phyloP scores from a whole-genome alignment of 352 stramenopile species.

The Aphanomyces cochlioides region DNA sequence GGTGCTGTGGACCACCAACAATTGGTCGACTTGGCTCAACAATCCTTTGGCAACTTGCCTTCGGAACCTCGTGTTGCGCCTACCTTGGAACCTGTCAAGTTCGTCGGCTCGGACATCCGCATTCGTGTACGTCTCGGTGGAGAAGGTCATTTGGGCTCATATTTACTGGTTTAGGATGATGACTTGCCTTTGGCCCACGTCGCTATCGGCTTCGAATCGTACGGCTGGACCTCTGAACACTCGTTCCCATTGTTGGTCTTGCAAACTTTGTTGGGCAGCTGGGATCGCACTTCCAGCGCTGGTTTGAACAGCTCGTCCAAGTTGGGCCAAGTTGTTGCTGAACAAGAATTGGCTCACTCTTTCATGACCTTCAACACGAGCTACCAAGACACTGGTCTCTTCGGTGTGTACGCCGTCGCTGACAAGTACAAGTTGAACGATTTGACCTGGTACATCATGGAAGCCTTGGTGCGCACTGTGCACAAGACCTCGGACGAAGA shows the following conservation, averaged over 20 bases:
- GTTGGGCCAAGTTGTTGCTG: conserved; percentile 94
- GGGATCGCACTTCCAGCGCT: conserved; percentile 88
- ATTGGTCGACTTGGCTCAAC: conserved; percentile 95
- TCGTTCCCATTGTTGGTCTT: conserved; percentile 99
- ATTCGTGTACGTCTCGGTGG: conserved; percentile 50
- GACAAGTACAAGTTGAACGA: conserved; percentile 95
- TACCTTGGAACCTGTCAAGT: conserved; percentile 74
- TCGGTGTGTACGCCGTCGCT: conserved; percentile 97
- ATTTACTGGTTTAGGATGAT: conserved; percentile 51
- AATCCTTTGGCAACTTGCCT: conserved; percentile 95
- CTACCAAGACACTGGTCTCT: conserved; percentile 99
- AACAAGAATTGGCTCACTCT: conserved; percentile 95
- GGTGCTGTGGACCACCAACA: conserved; percentile 96
- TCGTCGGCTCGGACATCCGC: conserved; percentile 88
- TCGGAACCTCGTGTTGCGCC: conserved; percentile 62
- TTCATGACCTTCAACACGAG: conserved; percentile 99
- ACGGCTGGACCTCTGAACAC: conserved; percentile 97
- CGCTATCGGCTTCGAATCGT: conserved; percentile 97
- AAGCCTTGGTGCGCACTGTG: conserved; percentile 92
- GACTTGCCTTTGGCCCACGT: conserved; percentile 89
- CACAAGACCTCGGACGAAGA: conserved; percentile 97
- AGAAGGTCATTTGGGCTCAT: neutral
- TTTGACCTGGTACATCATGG: conserved; percentile 92
- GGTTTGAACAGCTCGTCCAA: conserved; percentile 95
- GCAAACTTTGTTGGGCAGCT: conserved; percentile 91